Base-by-base conservation (phyloP, 2,329 filamentous ascomycete genomes). In the Colletotrichum sp. region DNA sequence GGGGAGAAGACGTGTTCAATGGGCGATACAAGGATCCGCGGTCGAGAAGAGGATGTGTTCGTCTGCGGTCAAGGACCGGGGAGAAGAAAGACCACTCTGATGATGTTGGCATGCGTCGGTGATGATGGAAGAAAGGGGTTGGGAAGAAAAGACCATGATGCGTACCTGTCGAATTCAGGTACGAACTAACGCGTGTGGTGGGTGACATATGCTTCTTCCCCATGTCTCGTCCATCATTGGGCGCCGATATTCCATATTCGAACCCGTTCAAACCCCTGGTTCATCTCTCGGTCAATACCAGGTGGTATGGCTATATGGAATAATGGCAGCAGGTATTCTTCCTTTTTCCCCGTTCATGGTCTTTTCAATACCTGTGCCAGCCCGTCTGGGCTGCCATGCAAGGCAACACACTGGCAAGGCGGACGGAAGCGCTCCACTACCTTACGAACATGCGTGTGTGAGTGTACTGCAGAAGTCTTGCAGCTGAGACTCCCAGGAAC, bases 401-500 rank as follows among this genome's bases (percentile, higher is more conserved):
- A 52, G 70, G 55, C 26, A 39, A 65, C 21, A 18, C 39, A 43
- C 34, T 64, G 24, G 66, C 30, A 67, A 75, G 72, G 68, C 61
- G 63, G 55, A 65, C 60, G 66, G 43, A 55, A 72, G 16, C 26
- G 48, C 68, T 75, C 72, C 72, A 68, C 75, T 71, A 36, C 43
- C 36, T 30, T 28, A 30, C 59, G 57, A 48, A 28, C 65, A 65
- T 65, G 28, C 71, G 39, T 71, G 63, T 63, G 61, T 30, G 63
- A 57, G 66, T 30, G 32, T 16, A 48, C 28, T 70, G 70, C 63
- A 70, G 66, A 59, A 76, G 43, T 59, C 67, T 68, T 64, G 76
- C 74, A 77, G 39, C 30, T 39, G 13, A 59, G 26, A 21, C 43
- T 64, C 34, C 70, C 59, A 69, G 64, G 64, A 65, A 69, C 48